Conservation (phyloP, 2,329 filamentous ascomycete genomes). For the Cytospora chrysosperma region DNA sequence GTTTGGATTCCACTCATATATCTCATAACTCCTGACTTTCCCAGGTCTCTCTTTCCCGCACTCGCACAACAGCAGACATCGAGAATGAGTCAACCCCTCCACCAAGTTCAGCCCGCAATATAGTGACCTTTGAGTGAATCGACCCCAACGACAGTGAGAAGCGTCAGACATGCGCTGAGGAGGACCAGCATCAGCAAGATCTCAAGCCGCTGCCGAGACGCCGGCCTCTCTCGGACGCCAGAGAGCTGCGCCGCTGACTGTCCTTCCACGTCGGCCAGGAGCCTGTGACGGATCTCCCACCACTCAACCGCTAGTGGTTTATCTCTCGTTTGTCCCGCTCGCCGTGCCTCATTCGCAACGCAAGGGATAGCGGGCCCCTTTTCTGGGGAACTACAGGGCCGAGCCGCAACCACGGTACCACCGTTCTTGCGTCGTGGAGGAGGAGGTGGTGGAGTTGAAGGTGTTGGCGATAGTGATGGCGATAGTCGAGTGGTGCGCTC, state of each 20-base stretch:
- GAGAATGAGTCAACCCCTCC: conserved; percentile 4
- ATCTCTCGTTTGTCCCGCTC: background rate
- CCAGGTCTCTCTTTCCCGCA: conserved; percentile 6
- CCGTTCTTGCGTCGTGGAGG: background rate
- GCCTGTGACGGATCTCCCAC: conserved; percentile 7
- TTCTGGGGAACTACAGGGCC: background rate
- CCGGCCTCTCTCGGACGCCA: background rate
- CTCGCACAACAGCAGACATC: conserved; percentile 11
- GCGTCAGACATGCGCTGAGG: conserved; percentile 20
- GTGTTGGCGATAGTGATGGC: no score
- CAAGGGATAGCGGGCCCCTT: conserved; percentile 3
- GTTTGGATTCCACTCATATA: conserved; percentile 16
- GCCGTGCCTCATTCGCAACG: conserved; percentile 1
- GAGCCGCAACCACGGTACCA: background rate
- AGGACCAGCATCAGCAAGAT: conserved; percentile 18
- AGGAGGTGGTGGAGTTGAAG: no score
- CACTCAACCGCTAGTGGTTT: conserved; percentile 12
- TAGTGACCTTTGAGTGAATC: conserved; percentile 20
- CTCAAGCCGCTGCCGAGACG: conserved; percentile 13
- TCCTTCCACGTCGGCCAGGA: conserved; percentile 19
- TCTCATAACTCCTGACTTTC: background rate
- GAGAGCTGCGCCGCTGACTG: conserved; percentile 1
- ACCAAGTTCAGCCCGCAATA: conserved; percentile 6
- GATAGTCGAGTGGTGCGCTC: conserved; percentile 6
- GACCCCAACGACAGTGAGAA: conserved; percentile 20